These are phyloP conservation scores for Termitomyces sp. DNA, from an alignment of 768 basidiomycete species.

Conservation along the genomic window DNA sequence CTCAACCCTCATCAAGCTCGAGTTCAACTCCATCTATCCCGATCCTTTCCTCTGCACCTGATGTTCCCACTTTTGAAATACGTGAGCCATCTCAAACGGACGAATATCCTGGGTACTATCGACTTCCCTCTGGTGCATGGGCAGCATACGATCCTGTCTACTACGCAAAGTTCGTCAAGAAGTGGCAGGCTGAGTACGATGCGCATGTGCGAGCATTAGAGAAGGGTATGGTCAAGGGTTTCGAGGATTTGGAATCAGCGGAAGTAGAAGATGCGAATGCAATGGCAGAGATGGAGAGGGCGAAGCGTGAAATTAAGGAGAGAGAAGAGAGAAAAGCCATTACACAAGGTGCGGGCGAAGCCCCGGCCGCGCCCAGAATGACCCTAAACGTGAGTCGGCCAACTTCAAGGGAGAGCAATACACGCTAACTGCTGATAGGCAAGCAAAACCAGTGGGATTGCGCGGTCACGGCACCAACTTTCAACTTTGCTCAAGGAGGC, in stretches of 20 bases:
- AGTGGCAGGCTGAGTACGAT: slow-evolving; percentile 73
- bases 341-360: slow-evolving; percentile 54
- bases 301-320: slow-evolving; percentile 70
- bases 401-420: not conserved
- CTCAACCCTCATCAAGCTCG: slow-evolving; percentile 9
- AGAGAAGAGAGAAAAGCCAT: slow-evolving; percentile 74
- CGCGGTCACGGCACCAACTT: slow-evolving; percentile 73
- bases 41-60: slow-evolving; percentile 63
- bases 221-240: slow-evolving; percentile 62
- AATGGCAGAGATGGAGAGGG: slow-evolving; percentile 71
- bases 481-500: slow-evolving; percentile 80
- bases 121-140: slow-evolving; percentile 78
- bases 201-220: slow-evolving; percentile 70
- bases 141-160: slow-evolving; percentile 68
- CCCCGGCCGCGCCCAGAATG: slow-evolving; percentile 71
- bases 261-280: slow-evolving; percentile 64
- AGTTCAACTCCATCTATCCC: slow-evolving; percentile 14
- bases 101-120: slow-evolving; percentile 85
- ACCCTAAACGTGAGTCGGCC: slow-evolving; percentile 66
- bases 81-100: slow-evolving; percentile 75
- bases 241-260: slow-evolving; percentile 58
- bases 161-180: slow-evolving; percentile 63
- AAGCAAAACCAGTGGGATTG: slow-evolving; percentile 66
- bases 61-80: slow-evolving; percentile 59
- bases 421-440: slow-evolving; percentile 36